Evolutionary conservation across 495 filamentous ascomycete species (phyloP).

Genomic region (Friedmanniomyces simplex): DNA sequence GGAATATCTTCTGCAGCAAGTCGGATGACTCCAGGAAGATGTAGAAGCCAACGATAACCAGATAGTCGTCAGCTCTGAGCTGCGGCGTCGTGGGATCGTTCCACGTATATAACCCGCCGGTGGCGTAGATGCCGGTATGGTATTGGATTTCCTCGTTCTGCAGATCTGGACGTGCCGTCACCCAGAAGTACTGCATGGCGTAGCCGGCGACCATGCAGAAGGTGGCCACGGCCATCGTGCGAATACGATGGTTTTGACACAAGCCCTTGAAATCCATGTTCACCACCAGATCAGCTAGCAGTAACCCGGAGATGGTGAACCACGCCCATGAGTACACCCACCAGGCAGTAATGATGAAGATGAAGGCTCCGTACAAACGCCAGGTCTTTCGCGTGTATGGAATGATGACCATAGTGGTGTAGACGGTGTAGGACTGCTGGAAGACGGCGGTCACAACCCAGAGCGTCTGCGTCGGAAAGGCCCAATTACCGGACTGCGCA

Average conservation of each 20-base stretch:
- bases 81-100: constrained; percentile 22
- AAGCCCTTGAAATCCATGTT: constrained; percentile 30
- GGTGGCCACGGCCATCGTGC: background rate
- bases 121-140: constrained; percentile 30
- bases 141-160: constrained; percentile 24
- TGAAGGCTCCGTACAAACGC: constrained; percentile 25
- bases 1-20: constrained; percentile 24
- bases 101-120: constrained; percentile 19
- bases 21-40: constrained; percentile 28
- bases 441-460: constrained; percentile 32
- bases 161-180: constrained; percentile 25
- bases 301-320: constrained; percentile 30
- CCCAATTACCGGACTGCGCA: constrained; percentile 26
- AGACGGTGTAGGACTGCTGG: constrained; percentile 33
- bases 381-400: constrained; percentile 30
- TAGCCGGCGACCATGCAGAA: constrained; percentile 24
- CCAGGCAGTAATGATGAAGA: constrained; percentile 32
- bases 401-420: constrained; percentile 32
- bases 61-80: constrained; percentile 30
- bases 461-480: constrained; percentile 30
- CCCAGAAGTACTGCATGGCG: constrained; percentile 31
- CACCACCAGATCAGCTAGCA: constrained; percentile 29
- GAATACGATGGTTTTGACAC: background rate
- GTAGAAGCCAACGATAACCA: constrained; percentile 29
- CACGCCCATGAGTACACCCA: constrained; percentile 35